Evolutionary conservation across 805 yeast species (phyloP), one percentile per base, ranked within the genome.

Genomic region (Hanseniaspora nectarophila): DNA sequence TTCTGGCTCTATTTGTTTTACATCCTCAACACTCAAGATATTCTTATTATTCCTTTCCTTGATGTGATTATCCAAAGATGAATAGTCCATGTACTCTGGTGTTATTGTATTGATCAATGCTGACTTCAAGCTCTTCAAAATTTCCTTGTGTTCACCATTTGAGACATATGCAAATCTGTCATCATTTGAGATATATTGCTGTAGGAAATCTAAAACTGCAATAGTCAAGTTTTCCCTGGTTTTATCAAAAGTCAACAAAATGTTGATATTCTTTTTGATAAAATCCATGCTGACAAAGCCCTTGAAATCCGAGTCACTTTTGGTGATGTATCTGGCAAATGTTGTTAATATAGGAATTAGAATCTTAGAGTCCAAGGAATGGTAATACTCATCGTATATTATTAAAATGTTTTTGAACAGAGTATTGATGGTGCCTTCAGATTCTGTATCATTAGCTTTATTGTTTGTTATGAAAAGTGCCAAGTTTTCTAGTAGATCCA

Each of bases 401-500:
- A 42, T 13, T 13, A 49, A 18, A 9, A 49, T 40, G 18, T 42
- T 49, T 15, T 49, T 49, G 16, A 49, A 49, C 20, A 49, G 12
- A 4, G 23, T 32, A 24, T 49, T 49, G 8, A 49, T 42, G 26
- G 43, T 40, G 5, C 46, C 53, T 26, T 42, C 43, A 8, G 53
- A 21, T 24, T 37, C 23, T 26, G 59, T 59, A 55, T 88, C 92
- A 58, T 82, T 80, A 47, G 78, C 73, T 23, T 78, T 73, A 26
- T 82, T 83, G 29, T 92, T 89, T 4, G 88, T 78, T 58, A 84
- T 73, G 64, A 85, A 86, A 40, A 95, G 82, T 3, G 90, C 78
- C 31, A 88, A 76, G 2, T 89, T 81, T 63, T 92, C 97, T 56
- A 85, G 75, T 31, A 88, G 75, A 64, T 92, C 98, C 49, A 86